Base-by-base conservation (phyloP, 306 rosid genomes). In the Oxytropis ochrocephala region DNA sequence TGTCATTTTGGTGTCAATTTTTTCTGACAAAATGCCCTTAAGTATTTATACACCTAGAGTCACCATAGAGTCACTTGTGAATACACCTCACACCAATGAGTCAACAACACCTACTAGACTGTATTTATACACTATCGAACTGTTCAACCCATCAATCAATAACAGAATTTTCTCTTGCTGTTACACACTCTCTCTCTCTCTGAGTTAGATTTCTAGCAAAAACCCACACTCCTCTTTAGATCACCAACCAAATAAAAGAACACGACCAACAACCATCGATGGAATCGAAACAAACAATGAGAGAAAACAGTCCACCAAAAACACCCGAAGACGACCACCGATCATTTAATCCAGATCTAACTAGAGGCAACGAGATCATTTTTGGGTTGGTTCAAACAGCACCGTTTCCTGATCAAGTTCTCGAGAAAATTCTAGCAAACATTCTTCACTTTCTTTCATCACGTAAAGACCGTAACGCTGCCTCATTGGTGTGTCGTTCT, bases 231-330 rank as follows among this genome's bases (percentile, higher is more conserved):
- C 29, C 29, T n/a, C 29, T 4, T 24, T 59, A 68, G 75, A 76
- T 75, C 88, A 77, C 17, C 16, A 71, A 50, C 2, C 29, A 24
- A 24, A 24, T 24, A 5, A 33, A 33, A 5, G 8, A 47, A 5
- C 12, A 18, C 6, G 7, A 14, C 4, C 9, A 50, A 52, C 35
- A 27, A 52, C 32, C 41, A 41, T 21, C 53, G 13, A 67, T 36
- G 2, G 17, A 18, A n/a, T 52, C 51, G 30, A 53, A 16, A 33
- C 16, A 39, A 13, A 64, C 8, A 46, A 64, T 89, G 91, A 77
- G 75, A 57, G 87, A 80, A 58, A 89, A 78, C 55, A 82, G 59
- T 11, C 54, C 81, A 0, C 80, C 78, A 70, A 5, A 65, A 8
- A 87, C 85, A 82, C 74, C 91, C 43, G 43, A 39, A 39, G 43